Evolutionary conservation across 176 grass and related monocot genomes (phyloP).

Genomic region (Pontederia paniculata): DNA sequence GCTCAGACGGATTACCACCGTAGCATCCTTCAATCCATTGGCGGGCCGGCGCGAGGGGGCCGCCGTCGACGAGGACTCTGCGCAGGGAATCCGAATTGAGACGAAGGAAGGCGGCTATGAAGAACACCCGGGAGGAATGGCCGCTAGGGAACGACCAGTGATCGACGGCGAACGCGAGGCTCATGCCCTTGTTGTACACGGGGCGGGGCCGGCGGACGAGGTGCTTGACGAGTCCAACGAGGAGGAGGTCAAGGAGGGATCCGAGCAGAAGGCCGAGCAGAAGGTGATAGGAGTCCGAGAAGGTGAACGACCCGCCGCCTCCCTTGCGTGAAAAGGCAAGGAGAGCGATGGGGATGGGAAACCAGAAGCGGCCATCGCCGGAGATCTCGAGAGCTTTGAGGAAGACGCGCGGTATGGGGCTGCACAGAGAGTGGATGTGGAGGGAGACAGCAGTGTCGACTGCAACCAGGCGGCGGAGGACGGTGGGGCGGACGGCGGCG

Average conservation of each 20-base stretch:
- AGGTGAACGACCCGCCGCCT: conserved; percentile 9
- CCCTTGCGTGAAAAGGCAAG: conserved; percentile 28
- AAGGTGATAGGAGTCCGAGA: conserved; percentile 25
- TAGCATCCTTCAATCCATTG: conserved; percentile 21
- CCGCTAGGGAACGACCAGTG: conserved; percentile 89
- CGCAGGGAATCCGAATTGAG: conserved; percentile 4
- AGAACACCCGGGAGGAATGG: conserved; percentile 81
- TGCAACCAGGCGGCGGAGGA: conserved; percentile 25
- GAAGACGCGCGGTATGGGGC: conserved; percentile 53
- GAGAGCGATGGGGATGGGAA: conserved; percentile 59
- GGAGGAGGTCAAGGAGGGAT: conserved; percentile 53
- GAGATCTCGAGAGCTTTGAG: conserved; percentile 84
- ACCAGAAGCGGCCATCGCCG: conserved; percentile 82
- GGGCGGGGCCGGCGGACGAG: conserved; percentile 68
- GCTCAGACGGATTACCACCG: conserved; percentile 17
- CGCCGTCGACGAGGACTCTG: conserved; percentile 6
- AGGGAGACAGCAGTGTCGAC: conserved; percentile 50
- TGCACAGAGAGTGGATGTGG: conserved; percentile 47
- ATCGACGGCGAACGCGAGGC: conserved; percentile 47
- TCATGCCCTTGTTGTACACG: conserved; percentile 85
- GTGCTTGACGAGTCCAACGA: conserved; percentile 67
- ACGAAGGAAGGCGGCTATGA: conserved; percentile 45
- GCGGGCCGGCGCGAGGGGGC: background rate
- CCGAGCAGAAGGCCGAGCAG: conserved; percentile 41
- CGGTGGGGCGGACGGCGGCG: background rate